phyloP scores from a whole-genome alignment of 2,329 filamentous ascomycete species.

The Fusarium bactridioides region DNA sequence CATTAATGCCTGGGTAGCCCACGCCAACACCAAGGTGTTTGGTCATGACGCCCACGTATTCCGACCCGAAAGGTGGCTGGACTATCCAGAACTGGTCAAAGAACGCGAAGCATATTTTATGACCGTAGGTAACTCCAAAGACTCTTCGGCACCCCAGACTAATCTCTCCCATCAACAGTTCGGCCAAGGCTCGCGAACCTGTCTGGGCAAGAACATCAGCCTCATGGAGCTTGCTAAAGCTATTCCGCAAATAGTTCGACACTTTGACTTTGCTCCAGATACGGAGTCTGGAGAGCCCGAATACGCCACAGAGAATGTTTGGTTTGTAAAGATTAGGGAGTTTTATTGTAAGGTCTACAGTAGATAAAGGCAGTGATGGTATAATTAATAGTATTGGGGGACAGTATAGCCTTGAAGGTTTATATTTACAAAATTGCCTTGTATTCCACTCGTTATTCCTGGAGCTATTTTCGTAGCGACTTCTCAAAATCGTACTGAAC shows the following conservation, averaged over 20 bases:
- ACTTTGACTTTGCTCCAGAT: background rate
- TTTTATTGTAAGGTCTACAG: background rate
- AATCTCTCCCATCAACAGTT: background rate
- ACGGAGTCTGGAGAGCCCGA: background rate
- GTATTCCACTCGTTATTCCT: accelerated
- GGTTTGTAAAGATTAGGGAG: background rate
- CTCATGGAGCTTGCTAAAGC: background rate
- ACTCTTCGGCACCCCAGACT: too few species aligned
- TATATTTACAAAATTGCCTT: background rate
- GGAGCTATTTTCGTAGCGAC: background rate
- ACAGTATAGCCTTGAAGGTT: too few species aligned
- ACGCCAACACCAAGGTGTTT: background rate
- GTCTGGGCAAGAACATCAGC: background rate
- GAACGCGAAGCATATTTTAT: background rate
- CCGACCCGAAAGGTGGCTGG: background rate
- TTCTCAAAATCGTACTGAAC: background rate
- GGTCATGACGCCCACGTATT: background rate
- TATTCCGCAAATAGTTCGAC: background rate
- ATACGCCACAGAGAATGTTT: background rate
- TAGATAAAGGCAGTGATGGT: background rate
- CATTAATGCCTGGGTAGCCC: background rate
- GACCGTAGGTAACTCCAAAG: background rate
- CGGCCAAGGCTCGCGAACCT: background rate
- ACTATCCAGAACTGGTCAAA: background rate
- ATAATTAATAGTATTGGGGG: too few species aligned